Conservation (phyloP, 495 filamentous ascomycete genomes). For the Cladorrhinum samala region DNA sequence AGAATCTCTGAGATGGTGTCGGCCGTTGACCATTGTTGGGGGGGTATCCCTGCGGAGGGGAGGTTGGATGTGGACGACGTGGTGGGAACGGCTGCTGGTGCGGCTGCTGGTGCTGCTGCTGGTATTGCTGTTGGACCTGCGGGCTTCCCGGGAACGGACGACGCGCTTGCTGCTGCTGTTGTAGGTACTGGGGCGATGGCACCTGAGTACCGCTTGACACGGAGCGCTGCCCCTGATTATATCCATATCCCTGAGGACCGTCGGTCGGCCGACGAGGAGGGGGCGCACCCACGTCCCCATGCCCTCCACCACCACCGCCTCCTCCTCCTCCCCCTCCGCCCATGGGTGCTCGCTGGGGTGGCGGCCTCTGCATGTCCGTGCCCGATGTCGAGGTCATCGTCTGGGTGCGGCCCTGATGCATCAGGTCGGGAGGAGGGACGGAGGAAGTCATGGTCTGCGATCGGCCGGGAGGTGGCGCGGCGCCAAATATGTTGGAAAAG, state of each 20-base stretch:
- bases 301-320: conserved; percentile 37
- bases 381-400: conserved; percentile 85
- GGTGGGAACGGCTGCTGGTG: conserved; percentile 9
- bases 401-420: conserved; percentile 64
- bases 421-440: conserved; percentile 35
- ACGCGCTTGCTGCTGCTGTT: conserved; percentile 32
- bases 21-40: conserved; percentile 47
- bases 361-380: conserved; percentile 47
- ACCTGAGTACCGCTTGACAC: conserved; percentile 39
- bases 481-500: conserved; percentile 93
- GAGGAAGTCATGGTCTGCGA: conserved; percentile 82
- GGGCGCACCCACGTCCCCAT: conserved; percentile 5
- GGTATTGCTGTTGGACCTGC: conserved; percentile 4
- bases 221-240: conserved; percentile 50
- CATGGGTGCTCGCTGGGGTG: conserved; percentile 55
- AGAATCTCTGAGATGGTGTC: conserved; percentile 49
- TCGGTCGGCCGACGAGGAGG: conserved; percentile 33
- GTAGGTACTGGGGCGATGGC: conserved; percentile 32
- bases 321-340: conserved; percentile 25
- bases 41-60: conserved; percentile 20
- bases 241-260: conserved; percentile 46
- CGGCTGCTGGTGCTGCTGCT: conserved; percentile 17
- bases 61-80: background rate
- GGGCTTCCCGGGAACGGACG: conserved; percentile 53
- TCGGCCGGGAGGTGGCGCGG: conserved; percentile 75